phyloP scores from a whole-genome alignment of 306 rosid genomes.

The Prunus campanulata region DNA sequence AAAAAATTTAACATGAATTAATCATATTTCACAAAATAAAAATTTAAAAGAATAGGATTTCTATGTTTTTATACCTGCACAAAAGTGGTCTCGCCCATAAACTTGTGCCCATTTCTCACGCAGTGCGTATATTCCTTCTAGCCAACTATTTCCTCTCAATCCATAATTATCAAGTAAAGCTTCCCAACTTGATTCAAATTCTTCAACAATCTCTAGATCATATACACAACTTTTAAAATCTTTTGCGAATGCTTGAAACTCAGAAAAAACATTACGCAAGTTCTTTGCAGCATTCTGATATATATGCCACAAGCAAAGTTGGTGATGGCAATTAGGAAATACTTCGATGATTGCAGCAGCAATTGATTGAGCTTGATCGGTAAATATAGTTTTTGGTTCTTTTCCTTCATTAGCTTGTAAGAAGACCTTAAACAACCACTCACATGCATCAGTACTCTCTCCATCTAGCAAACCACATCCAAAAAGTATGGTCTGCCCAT shows the following conservation, averaged over 20 bases:
- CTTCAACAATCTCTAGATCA: background rate
- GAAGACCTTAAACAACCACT: too few relatives aligned
- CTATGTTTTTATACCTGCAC: background rate
- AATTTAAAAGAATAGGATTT: background rate
- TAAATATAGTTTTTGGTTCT: too few relatives aligned
- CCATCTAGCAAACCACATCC: too few relatives aligned
- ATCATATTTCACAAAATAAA: background rate
- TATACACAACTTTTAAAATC: background rate
- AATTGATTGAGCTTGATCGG: background rate
- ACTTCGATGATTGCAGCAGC: background rate
- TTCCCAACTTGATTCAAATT: background rate
- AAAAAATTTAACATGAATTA: background rate
- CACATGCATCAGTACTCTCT: too few relatives aligned
- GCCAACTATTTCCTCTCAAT: background rate
- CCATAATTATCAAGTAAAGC: background rate
- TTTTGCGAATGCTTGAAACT: background rate
- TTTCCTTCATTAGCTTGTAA: too few relatives aligned
- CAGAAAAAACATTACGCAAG: background rate
- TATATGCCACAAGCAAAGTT: background rate
- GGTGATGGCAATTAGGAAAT: background rate
- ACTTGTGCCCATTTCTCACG: background rate
- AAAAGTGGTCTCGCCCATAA: background rate
- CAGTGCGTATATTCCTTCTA: background rate
- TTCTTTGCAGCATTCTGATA: background rate
- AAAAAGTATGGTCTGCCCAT: too few relatives aligned